phyloP scores from a whole-genome alignment of 495 filamentous ascomycete genomes.

The Neurospora sublineolata region DNA sequence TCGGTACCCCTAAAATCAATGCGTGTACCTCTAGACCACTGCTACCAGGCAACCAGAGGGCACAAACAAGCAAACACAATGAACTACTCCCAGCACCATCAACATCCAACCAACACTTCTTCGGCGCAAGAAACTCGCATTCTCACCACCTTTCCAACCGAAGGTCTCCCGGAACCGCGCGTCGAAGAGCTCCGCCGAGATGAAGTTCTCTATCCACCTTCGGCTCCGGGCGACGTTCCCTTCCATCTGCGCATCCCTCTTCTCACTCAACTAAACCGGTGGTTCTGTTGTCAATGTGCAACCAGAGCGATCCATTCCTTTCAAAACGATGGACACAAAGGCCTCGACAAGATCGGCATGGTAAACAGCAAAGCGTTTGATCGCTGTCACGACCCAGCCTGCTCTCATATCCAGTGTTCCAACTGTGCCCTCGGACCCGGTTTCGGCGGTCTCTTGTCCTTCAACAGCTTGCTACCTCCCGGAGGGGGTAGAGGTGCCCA shows the following conservation, averaged over 20 bases:
- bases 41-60: not conserved
- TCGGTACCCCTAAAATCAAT: not conserved
- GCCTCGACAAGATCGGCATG: conserved; percentile 16
- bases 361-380: conserved; percentile 2
- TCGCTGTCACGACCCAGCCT: not conserved
- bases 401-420: conserved; percentile 11
- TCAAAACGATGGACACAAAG: not conserved
- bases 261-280: conserved; percentile 13
- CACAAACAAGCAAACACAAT: not conserved
- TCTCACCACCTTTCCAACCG: conserved; percentile 17
- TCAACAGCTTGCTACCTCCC: not conserved
- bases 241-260: not conserved
- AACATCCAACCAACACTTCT: not conserved
- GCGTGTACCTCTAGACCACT: not conserved
- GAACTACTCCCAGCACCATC: not conserved
- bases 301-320: not conserved
- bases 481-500: not conserved
- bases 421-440: conserved; percentile 9
- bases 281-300: conserved; percentile 20
- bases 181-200: not conserved
- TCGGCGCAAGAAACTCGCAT: conserved; percentile 7
- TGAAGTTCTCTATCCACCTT: not conserved
- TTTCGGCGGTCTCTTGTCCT: not conserved
- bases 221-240: not conserved
- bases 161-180: conserved; percentile 10